phyloP scores from a whole-genome alignment of 345 rosid species.

The Citrus inodora region DNA sequence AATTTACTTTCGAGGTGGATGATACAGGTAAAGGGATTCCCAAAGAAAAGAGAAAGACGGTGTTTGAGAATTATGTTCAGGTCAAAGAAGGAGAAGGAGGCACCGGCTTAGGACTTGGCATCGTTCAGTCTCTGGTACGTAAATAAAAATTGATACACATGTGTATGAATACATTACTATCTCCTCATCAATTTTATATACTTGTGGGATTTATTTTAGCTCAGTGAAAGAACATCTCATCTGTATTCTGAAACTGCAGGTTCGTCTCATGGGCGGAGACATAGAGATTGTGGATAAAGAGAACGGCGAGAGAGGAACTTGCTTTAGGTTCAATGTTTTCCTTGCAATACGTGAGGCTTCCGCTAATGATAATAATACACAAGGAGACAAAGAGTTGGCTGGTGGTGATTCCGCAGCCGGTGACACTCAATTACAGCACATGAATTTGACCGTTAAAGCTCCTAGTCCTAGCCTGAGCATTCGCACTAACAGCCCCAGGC shows the following conservation, averaged over 20 bases:
- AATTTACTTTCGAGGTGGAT: conserved; percentile 67
- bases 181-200: no score
- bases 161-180: no score
- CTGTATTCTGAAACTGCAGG: conserved; percentile 33
- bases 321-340: conserved; percentile 70
- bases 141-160: background rate
- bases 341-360: conserved; percentile 24
- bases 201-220: background rate
- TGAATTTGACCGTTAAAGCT: conserved; percentile 29
- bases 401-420: conserved; percentile 10
- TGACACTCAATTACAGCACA: conserved; percentile 9
- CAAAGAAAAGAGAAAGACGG: conserved; percentile 50
- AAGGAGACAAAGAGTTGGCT: conserved; percentile 26
- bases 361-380: background rate
- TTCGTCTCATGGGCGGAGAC: conserved; percentile 84
- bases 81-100: conserved; percentile 72
- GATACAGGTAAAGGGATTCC: conserved; percentile 92
- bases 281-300: conserved; percentile 59
- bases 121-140: conserved; percentile 83
- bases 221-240: background rate
- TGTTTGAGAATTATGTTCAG: conserved; percentile 79
- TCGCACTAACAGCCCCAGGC: conserved; percentile 37
- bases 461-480: conserved; percentile 24
- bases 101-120: conserved; percentile 86
- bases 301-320: conserved; percentile 58